Evolutionary conservation across 805 yeast genomes (phyloP).

Genomic region (Yarrowia hollandica): DNA sequence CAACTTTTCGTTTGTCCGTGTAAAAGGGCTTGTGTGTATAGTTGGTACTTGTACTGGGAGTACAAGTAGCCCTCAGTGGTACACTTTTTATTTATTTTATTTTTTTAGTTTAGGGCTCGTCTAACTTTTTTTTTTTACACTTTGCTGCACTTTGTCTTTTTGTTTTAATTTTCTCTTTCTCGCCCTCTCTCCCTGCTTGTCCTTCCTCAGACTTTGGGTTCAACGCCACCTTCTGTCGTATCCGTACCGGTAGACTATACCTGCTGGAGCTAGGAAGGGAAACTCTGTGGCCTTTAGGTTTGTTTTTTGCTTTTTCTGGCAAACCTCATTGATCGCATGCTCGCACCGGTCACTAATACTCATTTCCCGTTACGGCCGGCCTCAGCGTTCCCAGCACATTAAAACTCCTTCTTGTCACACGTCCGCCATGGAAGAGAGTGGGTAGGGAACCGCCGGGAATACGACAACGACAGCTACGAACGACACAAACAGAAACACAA

Average conservation of each 20-base stretch:
- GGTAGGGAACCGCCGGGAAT: neutral
- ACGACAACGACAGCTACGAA: neutral
- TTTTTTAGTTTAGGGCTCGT: too few relatives aligned
- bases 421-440: neutral
- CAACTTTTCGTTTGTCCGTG: too few relatives aligned
- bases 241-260: slow-evolving; percentile 21
- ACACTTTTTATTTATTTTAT: too few relatives aligned
- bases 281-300: slow-evolving; percentile 2
- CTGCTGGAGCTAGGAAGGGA: neutral
- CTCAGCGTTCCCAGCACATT: neutral
- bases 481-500: too few relatives aligned
- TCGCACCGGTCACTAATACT: slow-evolving; percentile 3
- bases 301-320: slow-evolving; percentile 13
- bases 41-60: too few relatives aligned
- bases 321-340: slow-evolving; percentile 25
- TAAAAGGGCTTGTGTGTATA: too few relatives aligned
- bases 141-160: neutral
- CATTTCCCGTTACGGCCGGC: slow-evolving; percentile 18
- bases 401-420: neutral
- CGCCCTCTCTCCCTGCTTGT: neutral
- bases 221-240: slow-evolving; percentile 8
- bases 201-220: neutral
- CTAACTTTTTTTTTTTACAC: too few relatives aligned
- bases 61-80: too few relatives aligned
- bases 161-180: neutral